A percentile compares a stretch with the other conserved stretches of the same genome.
phyloP scores from a whole-genome alignment of 1,284 basidiomycete genomes.

The Cutaneotrichosporon sp. region DNA sequence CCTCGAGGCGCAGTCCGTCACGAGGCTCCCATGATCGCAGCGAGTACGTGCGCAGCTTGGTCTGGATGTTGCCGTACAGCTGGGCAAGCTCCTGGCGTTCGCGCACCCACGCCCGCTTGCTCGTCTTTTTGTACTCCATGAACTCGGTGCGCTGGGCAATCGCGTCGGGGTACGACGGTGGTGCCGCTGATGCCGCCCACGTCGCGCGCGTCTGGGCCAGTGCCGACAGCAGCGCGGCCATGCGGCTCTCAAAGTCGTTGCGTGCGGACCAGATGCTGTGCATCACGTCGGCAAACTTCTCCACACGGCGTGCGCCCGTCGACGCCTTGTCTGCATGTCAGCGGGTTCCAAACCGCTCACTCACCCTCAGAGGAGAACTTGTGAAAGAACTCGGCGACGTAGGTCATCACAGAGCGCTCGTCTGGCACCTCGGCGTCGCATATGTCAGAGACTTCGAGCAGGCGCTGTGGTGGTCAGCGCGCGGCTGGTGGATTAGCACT shows the following conservation, averaged over 20 bases:
- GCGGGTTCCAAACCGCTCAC: constrained; percentile 21
- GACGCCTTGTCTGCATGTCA: constrained; percentile 74
- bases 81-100: constrained; percentile 85
- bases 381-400: constrained; percentile 87
- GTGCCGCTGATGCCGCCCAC: constrained; percentile 61
- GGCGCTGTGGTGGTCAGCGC: constrained; percentile 56
- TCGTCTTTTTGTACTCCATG: constrained; percentile 75
- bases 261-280: constrained; percentile 52
- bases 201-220: constrained; percentile 60
- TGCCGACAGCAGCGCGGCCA: constrained; percentile 57
- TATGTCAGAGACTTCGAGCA: constrained; percentile 94
- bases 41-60: constrained; percentile 87
- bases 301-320: constrained; percentile 85
- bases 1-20: constrained; percentile 61
- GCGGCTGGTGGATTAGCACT: constrained; percentile 33
- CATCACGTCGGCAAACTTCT: constrained; percentile 94
- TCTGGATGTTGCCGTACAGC: constrained; percentile 88
- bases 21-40: constrained; percentile 77
- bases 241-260: constrained; percentile 91
- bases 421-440: constrained; percentile 83
- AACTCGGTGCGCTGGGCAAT: constrained; percentile 70
- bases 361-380: constrained; percentile 93
- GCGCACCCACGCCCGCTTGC: constrained; percentile 78
- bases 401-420: constrained; percentile 71
- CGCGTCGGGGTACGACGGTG: constrained; percentile 73